Conservation (phyloP, 1,284 basidiomycete genomes). For the Earliella scabrosa region DNA sequence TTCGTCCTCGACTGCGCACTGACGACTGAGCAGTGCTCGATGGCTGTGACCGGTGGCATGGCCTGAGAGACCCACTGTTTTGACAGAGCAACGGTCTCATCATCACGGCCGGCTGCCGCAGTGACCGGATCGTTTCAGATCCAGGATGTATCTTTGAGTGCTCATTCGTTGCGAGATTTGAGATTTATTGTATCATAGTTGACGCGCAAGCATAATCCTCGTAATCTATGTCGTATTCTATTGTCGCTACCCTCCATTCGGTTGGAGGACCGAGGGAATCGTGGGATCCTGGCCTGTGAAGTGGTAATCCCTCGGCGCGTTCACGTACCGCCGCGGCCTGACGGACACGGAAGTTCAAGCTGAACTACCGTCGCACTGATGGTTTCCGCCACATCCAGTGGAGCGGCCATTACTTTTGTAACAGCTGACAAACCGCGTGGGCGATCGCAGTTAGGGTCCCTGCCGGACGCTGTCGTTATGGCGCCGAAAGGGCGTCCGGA, state of each 20-base stretch:
- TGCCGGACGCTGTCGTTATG: background rate
- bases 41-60: background rate
- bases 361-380: too few relatives aligned
- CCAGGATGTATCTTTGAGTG: background rate
- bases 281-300: too few relatives aligned
- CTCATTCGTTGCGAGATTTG: slow-evolving; percentile 1
- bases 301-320: too few relatives aligned
- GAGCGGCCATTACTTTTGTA: background rate
- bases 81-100: background rate
- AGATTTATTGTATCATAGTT: background rate
- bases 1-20: background rate
- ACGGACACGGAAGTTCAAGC: background rate
- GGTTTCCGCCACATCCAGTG: background rate
- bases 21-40: background rate
- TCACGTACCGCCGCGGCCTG: background rate
- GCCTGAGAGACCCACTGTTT: background rate
- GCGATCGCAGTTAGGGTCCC: background rate
- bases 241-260: background rate
- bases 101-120: background rate
- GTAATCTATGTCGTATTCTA: background rate
- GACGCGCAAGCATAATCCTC: background rate
- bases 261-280: background rate
- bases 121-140: slow-evolving; percentile 10
- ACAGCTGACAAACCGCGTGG: background rate
- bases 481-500: background rate